Conservation (phyloP, 495 filamentous ascomycete genomes). For the Penicillium crystallinum region DNA sequence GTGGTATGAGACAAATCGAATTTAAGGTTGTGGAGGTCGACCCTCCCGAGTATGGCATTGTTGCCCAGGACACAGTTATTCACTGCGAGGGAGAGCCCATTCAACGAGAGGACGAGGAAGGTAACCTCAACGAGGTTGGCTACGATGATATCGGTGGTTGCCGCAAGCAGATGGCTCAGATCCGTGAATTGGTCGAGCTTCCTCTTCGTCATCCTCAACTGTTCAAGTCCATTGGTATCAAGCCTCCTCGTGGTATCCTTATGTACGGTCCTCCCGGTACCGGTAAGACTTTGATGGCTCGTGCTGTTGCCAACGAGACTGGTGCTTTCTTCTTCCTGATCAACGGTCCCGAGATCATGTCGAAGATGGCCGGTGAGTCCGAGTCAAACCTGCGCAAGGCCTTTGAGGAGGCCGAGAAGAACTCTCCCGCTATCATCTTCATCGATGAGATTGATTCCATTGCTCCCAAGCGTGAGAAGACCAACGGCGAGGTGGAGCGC, state of each 20-base stretch:
- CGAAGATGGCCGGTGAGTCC: slow-evolving; percentile 98
- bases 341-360: slow-evolving; percentile 99
- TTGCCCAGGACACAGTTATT: slow-evolving; percentile 96
- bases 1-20: slow-evolving; percentile 97
- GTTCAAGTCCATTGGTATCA: slow-evolving; percentile 99
- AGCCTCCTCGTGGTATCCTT: slow-evolving; percentile 96
- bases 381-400: slow-evolving; percentile 96
- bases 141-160: slow-evolving; percentile 99
- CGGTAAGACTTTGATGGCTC: slow-evolving; percentile 98
- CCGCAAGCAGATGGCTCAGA: slow-evolving; percentile 99
- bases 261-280: slow-evolving; percentile 97
- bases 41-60: slow-evolving; percentile 95
- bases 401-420: slow-evolving; percentile 99
- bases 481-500: slow-evolving; percentile 97
- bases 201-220: slow-evolving; percentile 94
- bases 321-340: slow-evolving; percentile 99
- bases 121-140: slow-evolving; percentile 96
- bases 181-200: slow-evolving; percentile 95
- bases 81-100: slow-evolving; percentile 99
- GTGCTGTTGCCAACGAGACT: slow-evolving; percentile 97
- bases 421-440: slow-evolving; percentile 98
- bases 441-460: slow-evolving; percentile 99
- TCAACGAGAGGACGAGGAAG: slow-evolving; percentile 97
- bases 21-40: slow-evolving; percentile 99
- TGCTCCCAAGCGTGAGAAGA: slow-evolving; percentile 99